These are phyloP conservation scores for Colletotrichum sp. DNA, from an alignment of 2,329 filamentous ascomycete genomes.

Conservation along the genomic window DNA sequence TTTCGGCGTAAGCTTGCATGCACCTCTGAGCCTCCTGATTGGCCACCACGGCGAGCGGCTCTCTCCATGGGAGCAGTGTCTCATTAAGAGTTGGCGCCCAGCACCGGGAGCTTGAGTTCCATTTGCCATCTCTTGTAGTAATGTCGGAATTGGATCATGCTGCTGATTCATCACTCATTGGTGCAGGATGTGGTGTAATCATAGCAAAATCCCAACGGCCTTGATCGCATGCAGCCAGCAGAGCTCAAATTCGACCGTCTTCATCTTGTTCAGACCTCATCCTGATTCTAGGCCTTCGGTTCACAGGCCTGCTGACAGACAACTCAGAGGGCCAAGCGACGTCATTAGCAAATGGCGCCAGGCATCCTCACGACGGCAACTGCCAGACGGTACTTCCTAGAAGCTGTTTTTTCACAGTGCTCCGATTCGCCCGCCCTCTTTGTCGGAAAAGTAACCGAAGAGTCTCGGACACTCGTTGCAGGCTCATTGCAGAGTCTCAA, in stretches of 20 bases:
- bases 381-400: background rate
- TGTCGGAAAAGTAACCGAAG: background rate
- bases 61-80: conserved; percentile 4
- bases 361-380: background rate
- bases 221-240: conserved; percentile 2
- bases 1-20: conserved; percentile 8
- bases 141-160: background rate
- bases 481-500: background rate
- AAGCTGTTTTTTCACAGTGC: background rate
- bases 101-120: background rate
- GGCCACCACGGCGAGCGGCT: background rate
- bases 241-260: background rate
- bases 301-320: background rate
- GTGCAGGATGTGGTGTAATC: background rate
- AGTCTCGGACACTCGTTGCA: background rate
- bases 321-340: background rate
- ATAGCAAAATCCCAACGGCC: background rate
- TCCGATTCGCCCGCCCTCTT: background rate
- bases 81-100: background rate
- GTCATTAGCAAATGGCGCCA: background rate
- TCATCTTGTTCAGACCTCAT: background rate
- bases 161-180: background rate
- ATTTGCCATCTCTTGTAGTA: background rate
- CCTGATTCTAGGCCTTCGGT: background rate
- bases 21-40: background rate